phyloP scores from a whole-genome alignment of 805 yeast species.

The Blastobotrys peoriensis region DNA sequence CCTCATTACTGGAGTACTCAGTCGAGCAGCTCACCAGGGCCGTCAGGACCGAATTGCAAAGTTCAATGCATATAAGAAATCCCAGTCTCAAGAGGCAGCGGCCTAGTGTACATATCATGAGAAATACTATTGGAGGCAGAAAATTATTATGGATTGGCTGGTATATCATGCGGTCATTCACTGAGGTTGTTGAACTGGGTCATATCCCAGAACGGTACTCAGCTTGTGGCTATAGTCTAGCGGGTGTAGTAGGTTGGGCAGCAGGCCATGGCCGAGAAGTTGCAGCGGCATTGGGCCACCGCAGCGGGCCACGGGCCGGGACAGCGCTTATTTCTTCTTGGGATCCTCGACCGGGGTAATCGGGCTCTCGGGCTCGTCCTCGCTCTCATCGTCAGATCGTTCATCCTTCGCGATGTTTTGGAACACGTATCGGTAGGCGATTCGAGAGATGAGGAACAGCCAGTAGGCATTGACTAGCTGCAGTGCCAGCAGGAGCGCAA shows the following conservation, averaged over 20 bases:
- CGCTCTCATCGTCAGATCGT: conserved; percentile 80
- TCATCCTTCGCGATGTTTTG: conserved; percentile 67
- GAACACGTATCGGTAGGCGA: conserved; percentile 58
- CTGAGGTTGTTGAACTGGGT: no score
- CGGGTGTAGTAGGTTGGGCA: no score
- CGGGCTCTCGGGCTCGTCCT: conserved; percentile 27
- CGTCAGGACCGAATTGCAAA: conserved; percentile 47
- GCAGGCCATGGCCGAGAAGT: no score
- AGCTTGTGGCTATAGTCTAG: no score
- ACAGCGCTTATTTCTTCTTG: conserved; percentile 4
- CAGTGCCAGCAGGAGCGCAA: conserved; percentile 65
- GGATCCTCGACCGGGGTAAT: conserved; percentile 4
- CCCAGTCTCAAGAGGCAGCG: conserved; percentile 6
- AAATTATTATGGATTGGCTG: no score
- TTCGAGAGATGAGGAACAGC: conserved; percentile 76
- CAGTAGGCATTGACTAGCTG: conserved; percentile 86
- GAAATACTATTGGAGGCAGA: background rate
- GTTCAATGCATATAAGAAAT: conserved; percentile 29
- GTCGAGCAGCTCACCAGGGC: conserved; percentile 82
- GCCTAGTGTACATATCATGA: background rate
- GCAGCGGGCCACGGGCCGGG: no score
- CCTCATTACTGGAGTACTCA: conserved; percentile 73
- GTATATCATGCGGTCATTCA: no score
- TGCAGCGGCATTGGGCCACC: no score
- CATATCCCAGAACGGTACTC: no score